Conservation (phyloP, 495 filamentous ascomycete species). For the Corynascus novoguineensis region DNA sequence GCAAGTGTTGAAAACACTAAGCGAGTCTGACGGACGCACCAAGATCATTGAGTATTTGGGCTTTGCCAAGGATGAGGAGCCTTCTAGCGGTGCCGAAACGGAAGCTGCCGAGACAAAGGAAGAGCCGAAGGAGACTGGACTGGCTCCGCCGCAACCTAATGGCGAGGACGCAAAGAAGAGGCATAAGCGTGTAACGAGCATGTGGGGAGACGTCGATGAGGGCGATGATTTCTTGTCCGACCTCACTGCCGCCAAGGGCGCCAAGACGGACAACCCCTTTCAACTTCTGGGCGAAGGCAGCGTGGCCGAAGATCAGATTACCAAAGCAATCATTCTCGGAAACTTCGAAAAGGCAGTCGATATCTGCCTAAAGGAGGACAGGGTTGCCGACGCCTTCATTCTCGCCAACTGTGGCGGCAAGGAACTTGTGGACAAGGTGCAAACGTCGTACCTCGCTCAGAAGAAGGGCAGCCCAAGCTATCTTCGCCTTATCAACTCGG, state of each 20-base stretch:
- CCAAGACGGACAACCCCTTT: slow-evolving; percentile 49
- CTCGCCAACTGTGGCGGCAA: slow-evolving; percentile 96
- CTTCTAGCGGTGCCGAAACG: slow-evolving; percentile 41
- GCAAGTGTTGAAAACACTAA: slow-evolving; percentile 86
- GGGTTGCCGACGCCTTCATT: slow-evolving; percentile 95
- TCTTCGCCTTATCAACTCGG: slow-evolving; percentile 79
- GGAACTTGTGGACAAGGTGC: slow-evolving; percentile 88
- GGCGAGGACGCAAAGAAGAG: slow-evolving; percentile 36
- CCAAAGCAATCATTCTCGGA: slow-evolving; percentile 77
- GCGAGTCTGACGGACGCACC: slow-evolving; percentile 71
- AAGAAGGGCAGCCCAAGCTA: slow-evolving; percentile 83
- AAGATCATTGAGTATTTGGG: slow-evolving; percentile 82
- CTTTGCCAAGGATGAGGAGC: slow-evolving; percentile 58
- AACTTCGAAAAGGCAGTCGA: slow-evolving; percentile 87
- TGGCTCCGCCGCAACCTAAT: slow-evolving; percentile 37
- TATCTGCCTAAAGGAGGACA: slow-evolving; percentile 77
- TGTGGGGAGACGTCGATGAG: slow-evolving; percentile 60
- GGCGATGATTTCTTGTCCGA: slow-evolving; percentile 84
- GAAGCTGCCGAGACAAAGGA: slow-evolving; percentile 33
- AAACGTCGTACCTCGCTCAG: slow-evolving; percentile 82
- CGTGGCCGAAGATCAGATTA: slow-evolving; percentile 81
- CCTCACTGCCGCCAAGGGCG: slow-evolving; percentile 47
- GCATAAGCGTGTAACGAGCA: slow-evolving; percentile 34
- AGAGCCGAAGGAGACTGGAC: slow-evolving; percentile 38
- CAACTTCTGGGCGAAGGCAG: slow-evolving; percentile 72